Conservation (phyloP, 2,329 filamentous ascomycete genomes). For the Magnaporthales sp. region DNA sequence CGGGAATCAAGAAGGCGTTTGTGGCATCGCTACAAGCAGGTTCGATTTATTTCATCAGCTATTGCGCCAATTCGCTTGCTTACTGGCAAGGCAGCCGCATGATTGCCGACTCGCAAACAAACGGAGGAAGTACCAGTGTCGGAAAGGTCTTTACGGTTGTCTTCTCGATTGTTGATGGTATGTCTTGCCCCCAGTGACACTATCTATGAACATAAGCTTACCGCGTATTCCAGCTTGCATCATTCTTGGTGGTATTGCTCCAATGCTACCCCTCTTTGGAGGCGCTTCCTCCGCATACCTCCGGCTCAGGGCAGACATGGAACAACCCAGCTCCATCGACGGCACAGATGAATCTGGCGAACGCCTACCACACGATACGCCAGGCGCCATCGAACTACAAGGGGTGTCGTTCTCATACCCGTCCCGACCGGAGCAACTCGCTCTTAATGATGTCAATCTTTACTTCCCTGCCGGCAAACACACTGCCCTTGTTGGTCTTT, state of each 20-base stretch:
- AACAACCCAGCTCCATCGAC: constrained; percentile 38
- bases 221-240: constrained; percentile 37
- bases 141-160: constrained; percentile 40
- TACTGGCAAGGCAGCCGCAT: constrained; percentile 59
- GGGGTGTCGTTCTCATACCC: constrained; percentile 36
- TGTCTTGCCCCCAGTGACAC: not conserved
- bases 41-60: constrained; percentile 58
- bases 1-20: constrained; percentile 49
- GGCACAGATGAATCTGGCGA: constrained; percentile 23
- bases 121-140: constrained; percentile 19
- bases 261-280: constrained; percentile 52
- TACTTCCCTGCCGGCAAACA: constrained; percentile 34
- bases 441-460: constrained; percentile 31
- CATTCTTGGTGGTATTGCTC: constrained; percentile 53
- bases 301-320: constrained; percentile 50
- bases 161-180: constrained; percentile 41
- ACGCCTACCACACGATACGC: constrained; percentile 37
- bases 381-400: constrained; percentile 33
- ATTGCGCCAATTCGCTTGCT: constrained; percentile 56
- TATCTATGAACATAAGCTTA: not conserved
- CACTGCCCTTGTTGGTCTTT: constrained; percentile 46
- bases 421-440: constrained; percentile 30
- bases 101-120: constrained; percentile 23
- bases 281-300: constrained; percentile 48
- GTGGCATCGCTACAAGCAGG: constrained; percentile 50